Evolutionary conservation across 805 yeast species (phyloP).

Genomic region (Candida ortonii): DNA sequence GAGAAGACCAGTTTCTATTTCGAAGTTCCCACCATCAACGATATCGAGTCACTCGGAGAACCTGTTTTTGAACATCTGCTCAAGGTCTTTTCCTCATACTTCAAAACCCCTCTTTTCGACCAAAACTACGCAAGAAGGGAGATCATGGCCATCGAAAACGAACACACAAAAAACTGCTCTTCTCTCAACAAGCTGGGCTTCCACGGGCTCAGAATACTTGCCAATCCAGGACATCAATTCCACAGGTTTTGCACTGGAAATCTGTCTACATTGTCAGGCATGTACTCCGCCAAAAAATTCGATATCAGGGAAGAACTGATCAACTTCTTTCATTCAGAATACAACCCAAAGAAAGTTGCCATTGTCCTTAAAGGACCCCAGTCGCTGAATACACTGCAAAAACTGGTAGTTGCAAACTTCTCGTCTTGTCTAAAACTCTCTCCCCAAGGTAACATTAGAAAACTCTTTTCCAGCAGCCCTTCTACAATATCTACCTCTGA

Average conservation of each 20-base stretch:
- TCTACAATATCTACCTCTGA: neutral
- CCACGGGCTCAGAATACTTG: constrained; percentile 56
- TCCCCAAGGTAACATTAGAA: neutral
- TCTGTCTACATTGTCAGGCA: constrained; percentile 42
- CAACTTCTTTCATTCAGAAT: constrained; percentile 41
- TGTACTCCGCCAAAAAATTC: constrained; percentile 32
- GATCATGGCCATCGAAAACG: constrained; percentile 61
- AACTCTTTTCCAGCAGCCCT: neutral
- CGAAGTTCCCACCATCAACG: constrained; percentile 47
- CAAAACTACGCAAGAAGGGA: constrained; percentile 45
- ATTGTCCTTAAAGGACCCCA: constrained; percentile 66
- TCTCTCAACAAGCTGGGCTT: constrained; percentile 46
- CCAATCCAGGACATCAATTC: constrained; percentile 50
- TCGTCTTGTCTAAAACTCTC: constrained; percentile 8
- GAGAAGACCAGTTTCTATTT: constrained; percentile 64
- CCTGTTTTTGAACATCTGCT: constrained; percentile 46
- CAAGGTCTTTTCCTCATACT: constrained; percentile 48
- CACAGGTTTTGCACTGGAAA: constrained; percentile 66
- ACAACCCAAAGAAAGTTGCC: constrained; percentile 47
- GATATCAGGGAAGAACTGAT: constrained; percentile 37
- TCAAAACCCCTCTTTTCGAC: constrained; percentile 50
- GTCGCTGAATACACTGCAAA: constrained; percentile 55
- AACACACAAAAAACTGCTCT: constrained; percentile 54
- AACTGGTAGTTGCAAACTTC: constrained; percentile 46
- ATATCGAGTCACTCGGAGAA: constrained; percentile 6